phyloP scores from a whole-genome alignment of 2,329 filamentous ascomycete species.

The Macroventuria anomochaeta region DNA sequence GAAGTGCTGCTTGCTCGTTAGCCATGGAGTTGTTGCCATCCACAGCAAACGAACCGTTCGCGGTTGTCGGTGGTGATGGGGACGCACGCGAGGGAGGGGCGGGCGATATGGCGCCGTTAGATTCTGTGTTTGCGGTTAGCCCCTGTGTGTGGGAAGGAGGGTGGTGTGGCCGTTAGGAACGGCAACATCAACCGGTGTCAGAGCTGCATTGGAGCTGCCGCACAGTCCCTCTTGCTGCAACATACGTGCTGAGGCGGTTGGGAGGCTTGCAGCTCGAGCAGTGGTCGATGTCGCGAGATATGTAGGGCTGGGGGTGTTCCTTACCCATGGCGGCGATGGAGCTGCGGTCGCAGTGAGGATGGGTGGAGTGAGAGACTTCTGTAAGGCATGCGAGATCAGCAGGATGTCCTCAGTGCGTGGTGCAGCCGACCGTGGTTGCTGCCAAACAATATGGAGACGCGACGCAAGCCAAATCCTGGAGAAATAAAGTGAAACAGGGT shows the following conservation, averaged over 20 bases:
- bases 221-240: constrained; percentile 14
- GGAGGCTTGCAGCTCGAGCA: constrained; percentile 15
- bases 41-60: constrained; percentile 63
- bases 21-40: constrained; percentile 65
- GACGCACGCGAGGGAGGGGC: constrained; percentile 55
- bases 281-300: constrained; percentile 18
- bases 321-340: constrained; percentile 49
- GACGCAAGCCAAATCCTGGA: constrained; percentile 43
- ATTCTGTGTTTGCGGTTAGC: constrained; percentile 49
- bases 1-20: constrained; percentile 54
- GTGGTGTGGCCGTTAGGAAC: constrained; percentile 8
- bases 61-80: constrained; percentile 53
- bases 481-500: constrained; percentile 42
- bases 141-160: constrained; percentile 22
- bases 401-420: constrained; percentile 19
- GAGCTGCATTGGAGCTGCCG: constrained; percentile 20
- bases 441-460: constrained; percentile 42
- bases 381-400: constrained; percentile 32
- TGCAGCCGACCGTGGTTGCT: constrained; percentile 27
- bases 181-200: constrained; percentile 23
- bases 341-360: constrained; percentile 38
- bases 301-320: constrained; percentile 26
- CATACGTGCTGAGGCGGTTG: constrained; percentile 18
- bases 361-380: constrained; percentile 47
- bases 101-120: constrained; percentile 54